Evolutionary conservation across 1,139 yeast species (phyloP), one percentile per base, ranked within the genome.

Genomic region (Wickerhamiella pararugosa): DNA sequence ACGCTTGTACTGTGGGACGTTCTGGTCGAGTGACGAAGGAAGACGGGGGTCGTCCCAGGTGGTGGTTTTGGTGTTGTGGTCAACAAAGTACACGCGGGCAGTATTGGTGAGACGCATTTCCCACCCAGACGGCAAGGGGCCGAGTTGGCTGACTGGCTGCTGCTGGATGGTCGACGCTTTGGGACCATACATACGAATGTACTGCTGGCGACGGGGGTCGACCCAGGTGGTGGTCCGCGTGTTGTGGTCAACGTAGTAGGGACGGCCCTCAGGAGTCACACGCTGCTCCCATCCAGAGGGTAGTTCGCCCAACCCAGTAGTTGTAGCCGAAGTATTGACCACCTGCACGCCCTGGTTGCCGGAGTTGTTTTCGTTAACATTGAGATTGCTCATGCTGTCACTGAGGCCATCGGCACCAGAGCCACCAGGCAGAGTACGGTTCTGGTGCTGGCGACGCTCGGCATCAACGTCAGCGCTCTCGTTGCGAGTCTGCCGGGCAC

Each of bases 201-300:
- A 90, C 66, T 90, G 99, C 64, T 90, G 98, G 64, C 98, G 78
- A 64, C 98, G 76, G 50, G 99, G 99, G 62, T 90, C 99, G 42
- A 90, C 99, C 99, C 99, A 90, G 4, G 99, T 92, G 5, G 99
- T 90, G 0, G 99, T 90, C 62, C 98, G 76, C 11, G 98, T 90
- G 62, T 90, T 90, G 66, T 90, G 98, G 62, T 90, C 99, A 43
- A 90, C 98, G 61, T 87, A 90, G 64, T 90, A 90, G 9, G 97
- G 93, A 58, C 98, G 75, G 33, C 98, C 99, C 63, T 90, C 98
- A 35, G 94, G 94, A 5, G 99, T 90, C 56, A 82, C 82, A 50
- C 99, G 72, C 65, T 90, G 98, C 64, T 90, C 99, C 99, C 99
- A 90, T 33, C 98, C 99, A 9, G 94, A 75, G 7, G 99, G 99